A percentile compares a stretch with the other conserved stretches of the same genome.
Evolutionary conservation across 306 rosid genomes (phyloP).

Genomic region (Gastrolobium bilobum): DNA sequence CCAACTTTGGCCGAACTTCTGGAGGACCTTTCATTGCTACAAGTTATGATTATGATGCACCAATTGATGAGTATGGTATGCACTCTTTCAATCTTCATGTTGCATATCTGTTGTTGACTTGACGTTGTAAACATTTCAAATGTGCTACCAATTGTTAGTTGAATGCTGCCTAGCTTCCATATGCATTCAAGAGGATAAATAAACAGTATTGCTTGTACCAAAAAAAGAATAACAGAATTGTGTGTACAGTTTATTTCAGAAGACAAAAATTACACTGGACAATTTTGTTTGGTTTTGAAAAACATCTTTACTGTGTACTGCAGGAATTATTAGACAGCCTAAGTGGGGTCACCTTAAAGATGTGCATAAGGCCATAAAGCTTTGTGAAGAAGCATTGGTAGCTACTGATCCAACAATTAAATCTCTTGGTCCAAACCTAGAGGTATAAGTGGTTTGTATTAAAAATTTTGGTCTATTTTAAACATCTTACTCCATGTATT

Average conservation of each 20-base stretch:
- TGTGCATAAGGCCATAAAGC: slow-evolving; percentile 88
- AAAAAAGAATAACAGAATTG: neutral
- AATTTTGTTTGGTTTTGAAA: slow-evolving; percentile 6
- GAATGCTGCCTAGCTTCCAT: slow-evolving; percentile 4
- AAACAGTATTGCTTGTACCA: slow-evolving; percentile 3
- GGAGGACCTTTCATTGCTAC: slow-evolving; percentile 98
- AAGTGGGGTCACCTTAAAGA: slow-evolving; percentile 99
- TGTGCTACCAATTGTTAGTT: slow-evolving; percentile 2
- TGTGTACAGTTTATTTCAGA: slow-evolving; percentile 8
- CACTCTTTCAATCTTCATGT: slow-evolving; percentile 23
- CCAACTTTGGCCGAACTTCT: slow-evolving; percentile 85
- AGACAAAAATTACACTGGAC: slow-evolving; percentile 3
- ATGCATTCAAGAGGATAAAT: slow-evolving; percentile 14
- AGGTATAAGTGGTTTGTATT: slow-evolving; percentile 60
- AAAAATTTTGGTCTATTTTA: slow-evolving; percentile 16
- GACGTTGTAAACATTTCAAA: slow-evolving; percentile 19
- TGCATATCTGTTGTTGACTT: slow-evolving; percentile 31
- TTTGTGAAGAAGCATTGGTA: slow-evolving; percentile 81
- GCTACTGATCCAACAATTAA: slow-evolving; percentile 83
- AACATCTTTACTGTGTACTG: slow-evolving; percentile 40
- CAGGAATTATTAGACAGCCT: slow-evolving; percentile 91
- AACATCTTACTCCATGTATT: neutral
- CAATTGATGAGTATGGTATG: slow-evolving; percentile 97
- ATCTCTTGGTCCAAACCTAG: slow-evolving; percentile 81
- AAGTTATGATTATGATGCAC: slow-evolving; percentile 98